phyloP scores from a whole-genome alignment of 257 asterid genomes.

The Marsdenia floribunda region DNA sequence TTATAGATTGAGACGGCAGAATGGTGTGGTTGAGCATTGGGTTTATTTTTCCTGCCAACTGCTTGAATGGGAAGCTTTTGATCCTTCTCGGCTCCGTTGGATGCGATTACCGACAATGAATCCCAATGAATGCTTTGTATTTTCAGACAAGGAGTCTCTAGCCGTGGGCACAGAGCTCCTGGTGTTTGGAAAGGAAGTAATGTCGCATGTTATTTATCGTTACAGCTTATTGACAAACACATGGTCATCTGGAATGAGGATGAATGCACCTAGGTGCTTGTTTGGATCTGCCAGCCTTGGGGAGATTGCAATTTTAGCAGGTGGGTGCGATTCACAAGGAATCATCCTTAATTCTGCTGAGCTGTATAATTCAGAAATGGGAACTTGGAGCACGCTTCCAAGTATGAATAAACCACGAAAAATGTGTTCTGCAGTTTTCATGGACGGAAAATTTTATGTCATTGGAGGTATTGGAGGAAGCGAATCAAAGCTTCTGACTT shows the following conservation, averaged over 20 bases:
- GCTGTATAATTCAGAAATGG: slow-evolving; percentile 43
- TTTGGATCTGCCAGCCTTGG: slow-evolving; percentile 88
- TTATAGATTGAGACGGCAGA: slow-evolving; percentile 53
- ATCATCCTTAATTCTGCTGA: slow-evolving; percentile 55
- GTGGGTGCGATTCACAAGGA: slow-evolving; percentile 68
- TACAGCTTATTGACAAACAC: slow-evolving; percentile 77
- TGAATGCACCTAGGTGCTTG: slow-evolving; percentile 77
- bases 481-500: slow-evolving; percentile 40
- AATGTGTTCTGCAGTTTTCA: slow-evolving; percentile 86
- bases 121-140: slow-evolving; percentile 60
- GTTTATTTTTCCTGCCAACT: slow-evolving; percentile 88
- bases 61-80: slow-evolving; percentile 97
- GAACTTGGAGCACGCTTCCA: slow-evolving; percentile 58
- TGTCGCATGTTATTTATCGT: slow-evolving; percentile 64
- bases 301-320: slow-evolving; percentile 81
- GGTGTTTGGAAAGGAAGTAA: slow-evolving; percentile 70
- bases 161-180: slow-evolving; percentile 98
- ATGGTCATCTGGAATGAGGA: slow-evolving; percentile 80
- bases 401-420: slow-evolving; percentile 71
- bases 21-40: slow-evolving; percentile 83
- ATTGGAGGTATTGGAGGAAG: slow-evolving; percentile 65
- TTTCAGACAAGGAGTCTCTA: slow-evolving; percentile 85
- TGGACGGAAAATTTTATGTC: slow-evolving; percentile 67
- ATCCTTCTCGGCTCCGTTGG: slow-evolving; percentile 83
- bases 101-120: slow-evolving; percentile 77